A percentile compares a stretch with the other conserved stretches of the same genome.
Evolutionary conservation across 1,284 basidiomycete genomes (phyloP).

Genomic region (Stereum hirsutum): DNA sequence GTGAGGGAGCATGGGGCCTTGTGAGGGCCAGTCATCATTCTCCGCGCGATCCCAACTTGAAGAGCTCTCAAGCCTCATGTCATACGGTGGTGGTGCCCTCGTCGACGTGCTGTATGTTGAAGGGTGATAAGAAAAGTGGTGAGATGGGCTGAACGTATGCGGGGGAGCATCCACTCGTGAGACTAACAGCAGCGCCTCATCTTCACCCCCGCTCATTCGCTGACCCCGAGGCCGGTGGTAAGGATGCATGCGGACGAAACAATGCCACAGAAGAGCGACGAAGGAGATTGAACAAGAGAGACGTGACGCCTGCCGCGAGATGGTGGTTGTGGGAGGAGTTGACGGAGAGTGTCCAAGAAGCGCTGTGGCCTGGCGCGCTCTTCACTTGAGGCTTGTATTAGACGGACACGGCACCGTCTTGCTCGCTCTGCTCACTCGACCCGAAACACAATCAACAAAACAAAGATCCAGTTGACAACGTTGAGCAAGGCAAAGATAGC

Average conservation of each 20-base stretch:
- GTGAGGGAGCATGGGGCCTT: conserved; percentile 25
- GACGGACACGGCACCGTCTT: neutral
- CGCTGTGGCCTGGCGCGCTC: neutral
- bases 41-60: conserved; percentile 41
- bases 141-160: conserved; percentile 37
- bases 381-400: neutral
- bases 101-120: conserved; percentile 40
- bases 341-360: neutral
- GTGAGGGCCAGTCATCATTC: conserved; percentile 39
- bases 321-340: too few relatives aligned
- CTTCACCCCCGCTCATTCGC: conserved; percentile 36
- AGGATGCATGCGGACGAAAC: neutral
- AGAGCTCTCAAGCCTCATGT: conserved; percentile 32
- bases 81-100: conserved; percentile 28
- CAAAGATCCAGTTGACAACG: too few relatives aligned
- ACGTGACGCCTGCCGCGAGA: too few relatives aligned
- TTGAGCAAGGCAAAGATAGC: too few relatives aligned
- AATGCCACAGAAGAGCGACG: neutral
- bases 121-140: conserved; percentile 26
- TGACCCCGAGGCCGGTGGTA: conserved; percentile 8
- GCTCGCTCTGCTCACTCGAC: too few relatives aligned
- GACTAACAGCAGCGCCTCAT: conserved; percentile 30
- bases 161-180: conserved; percentile 38
- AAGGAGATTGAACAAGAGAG: too few relatives aligned
- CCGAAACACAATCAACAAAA: too few relatives aligned